phyloP scores from a whole-genome alignment of 2,329 filamentous ascomycete genomes.

The Venturia oleaginea region DNA sequence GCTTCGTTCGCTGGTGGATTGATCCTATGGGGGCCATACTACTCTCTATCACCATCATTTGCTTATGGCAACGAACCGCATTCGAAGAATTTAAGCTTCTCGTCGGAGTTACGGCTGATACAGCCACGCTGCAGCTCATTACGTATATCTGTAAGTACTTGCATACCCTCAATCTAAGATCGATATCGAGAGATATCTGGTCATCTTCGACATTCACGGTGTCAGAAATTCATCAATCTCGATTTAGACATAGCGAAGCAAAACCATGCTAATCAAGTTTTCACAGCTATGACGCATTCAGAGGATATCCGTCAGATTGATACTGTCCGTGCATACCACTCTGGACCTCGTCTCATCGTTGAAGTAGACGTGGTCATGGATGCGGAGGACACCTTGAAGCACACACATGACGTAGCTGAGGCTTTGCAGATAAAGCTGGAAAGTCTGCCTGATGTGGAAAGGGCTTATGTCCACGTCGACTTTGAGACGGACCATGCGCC shows the following conservation, averaged over 20 bases:
- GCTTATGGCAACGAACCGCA: constrained; percentile 75
- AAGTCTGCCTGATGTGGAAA: constrained; percentile 80
- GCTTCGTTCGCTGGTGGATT: constrained; percentile 63
- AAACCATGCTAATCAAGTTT: neutral
- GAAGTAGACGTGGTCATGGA: constrained; percentile 97
- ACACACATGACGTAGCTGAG: constrained; percentile 89
- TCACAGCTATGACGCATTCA: constrained; percentile 70
- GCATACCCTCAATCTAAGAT: neutral
- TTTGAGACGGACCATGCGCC: constrained; percentile 95
- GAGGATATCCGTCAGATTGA: constrained; percentile 76
- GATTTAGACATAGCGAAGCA: neutral
- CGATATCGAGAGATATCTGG: neutral
- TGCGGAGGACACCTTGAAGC: constrained; percentile 57
- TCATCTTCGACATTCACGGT: neutral
- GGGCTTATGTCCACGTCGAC: constrained; percentile 94
- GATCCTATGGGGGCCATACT: constrained; percentile 87
- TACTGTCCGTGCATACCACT: constrained; percentile 90
- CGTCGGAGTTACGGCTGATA: constrained; percentile 79
- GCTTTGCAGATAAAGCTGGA: constrained; percentile 91
- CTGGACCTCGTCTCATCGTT: constrained; percentile 77
- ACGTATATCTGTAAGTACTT: constrained; percentile 68
- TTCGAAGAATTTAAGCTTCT: constrained; percentile 84
- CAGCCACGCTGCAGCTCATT: constrained; percentile 82
- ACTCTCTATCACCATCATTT: constrained; percentile 67
- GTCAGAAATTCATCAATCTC: neutral